phyloP scores from a whole-genome alignment of 345 rosid genomes.

The Gossypium anomalum region DNA sequence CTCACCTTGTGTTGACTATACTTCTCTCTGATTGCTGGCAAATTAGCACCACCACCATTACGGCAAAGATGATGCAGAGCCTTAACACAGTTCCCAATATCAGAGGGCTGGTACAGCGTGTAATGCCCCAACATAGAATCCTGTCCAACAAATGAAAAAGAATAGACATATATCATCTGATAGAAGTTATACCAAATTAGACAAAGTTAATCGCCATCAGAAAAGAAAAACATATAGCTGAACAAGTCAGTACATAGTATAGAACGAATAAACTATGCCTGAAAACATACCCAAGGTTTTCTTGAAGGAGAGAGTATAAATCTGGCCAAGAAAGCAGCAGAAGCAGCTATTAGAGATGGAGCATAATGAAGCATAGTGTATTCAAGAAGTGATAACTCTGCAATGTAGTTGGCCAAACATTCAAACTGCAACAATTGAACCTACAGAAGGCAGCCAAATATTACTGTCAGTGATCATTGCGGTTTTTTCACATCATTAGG shows the following conservation, averaged over 20 bases:
- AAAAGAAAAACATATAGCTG: neutral
- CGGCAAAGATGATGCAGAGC: slow-evolving; percentile 25
- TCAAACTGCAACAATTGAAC: slow-evolving; percentile 32
- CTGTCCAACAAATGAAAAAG: slow-evolving; percentile 13
- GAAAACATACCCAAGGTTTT: slow-evolving; percentile 32
- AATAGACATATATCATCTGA: neutral
- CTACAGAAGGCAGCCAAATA: neutral
- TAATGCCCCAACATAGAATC: slow-evolving; percentile 23
- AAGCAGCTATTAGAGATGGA: slow-evolving; percentile 33
- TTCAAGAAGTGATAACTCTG: slow-evolving; percentile 34
- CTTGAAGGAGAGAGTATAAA: slow-evolving; percentile 26
- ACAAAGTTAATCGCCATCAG: neutral
- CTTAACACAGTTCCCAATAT: slow-evolving; percentile 25
- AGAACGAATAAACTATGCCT: neutral
- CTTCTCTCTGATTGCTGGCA: slow-evolving; percentile 32
- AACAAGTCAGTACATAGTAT: neutral
- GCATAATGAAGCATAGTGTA: slow-evolving; percentile 28
- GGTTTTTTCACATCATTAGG: neutral
- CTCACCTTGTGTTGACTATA: slow-evolving; percentile 33
- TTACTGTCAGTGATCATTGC: no score
- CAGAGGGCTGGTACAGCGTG: slow-evolving; percentile 27
- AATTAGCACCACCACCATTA: slow-evolving; percentile 10
- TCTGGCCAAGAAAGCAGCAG: slow-evolving; percentile 35
- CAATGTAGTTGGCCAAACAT: slow-evolving; percentile 34
- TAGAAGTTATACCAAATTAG: neutral